These are phyloP conservation scores for Mikania micrantha DNA, from an alignment of 129 eudicot genomes.

Conservation along the genomic window DNA sequence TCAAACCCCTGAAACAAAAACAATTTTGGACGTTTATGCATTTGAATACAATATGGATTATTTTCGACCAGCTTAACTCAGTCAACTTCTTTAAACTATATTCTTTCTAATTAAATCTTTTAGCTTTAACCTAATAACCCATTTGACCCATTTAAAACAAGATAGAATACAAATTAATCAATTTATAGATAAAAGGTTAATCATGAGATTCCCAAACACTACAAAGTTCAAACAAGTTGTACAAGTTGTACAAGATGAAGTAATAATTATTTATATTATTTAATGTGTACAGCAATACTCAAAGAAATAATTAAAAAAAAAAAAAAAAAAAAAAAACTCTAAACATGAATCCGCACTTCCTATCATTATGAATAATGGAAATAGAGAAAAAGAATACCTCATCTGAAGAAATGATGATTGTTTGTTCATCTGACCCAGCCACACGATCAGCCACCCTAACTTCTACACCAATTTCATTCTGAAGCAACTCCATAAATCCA, in stretches of 20 bases:
- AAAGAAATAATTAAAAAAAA: background rate
- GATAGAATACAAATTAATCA: background rate
- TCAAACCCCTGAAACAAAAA: background rate
- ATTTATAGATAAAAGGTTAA: background rate
- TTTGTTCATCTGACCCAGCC: constrained; percentile 74
- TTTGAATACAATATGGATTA: background rate
- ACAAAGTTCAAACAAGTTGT: constrained; percentile 3
- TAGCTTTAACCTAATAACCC: background rate
- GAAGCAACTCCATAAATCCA: constrained; percentile 90
- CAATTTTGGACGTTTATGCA: background rate
- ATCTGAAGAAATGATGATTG: constrained; percentile 68
- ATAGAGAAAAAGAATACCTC: constrained; percentile 55
- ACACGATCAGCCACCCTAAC: constrained; percentile 68
- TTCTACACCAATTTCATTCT: constrained; percentile 89
- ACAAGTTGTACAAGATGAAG: constrained; percentile 12
- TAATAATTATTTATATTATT: background rate
- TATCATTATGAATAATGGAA: constrained; percentile 8
- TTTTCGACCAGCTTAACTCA: background rate
- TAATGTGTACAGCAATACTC: background rate
- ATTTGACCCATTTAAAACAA: background rate
- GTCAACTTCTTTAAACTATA: background rate
- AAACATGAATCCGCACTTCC: background rate
- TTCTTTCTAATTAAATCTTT: background rate
- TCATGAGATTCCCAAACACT: background rate
- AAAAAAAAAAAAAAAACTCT: background rate